Conservation (phyloP, 805 yeast genomes). For the Jamesozyma lodderae region DNA sequence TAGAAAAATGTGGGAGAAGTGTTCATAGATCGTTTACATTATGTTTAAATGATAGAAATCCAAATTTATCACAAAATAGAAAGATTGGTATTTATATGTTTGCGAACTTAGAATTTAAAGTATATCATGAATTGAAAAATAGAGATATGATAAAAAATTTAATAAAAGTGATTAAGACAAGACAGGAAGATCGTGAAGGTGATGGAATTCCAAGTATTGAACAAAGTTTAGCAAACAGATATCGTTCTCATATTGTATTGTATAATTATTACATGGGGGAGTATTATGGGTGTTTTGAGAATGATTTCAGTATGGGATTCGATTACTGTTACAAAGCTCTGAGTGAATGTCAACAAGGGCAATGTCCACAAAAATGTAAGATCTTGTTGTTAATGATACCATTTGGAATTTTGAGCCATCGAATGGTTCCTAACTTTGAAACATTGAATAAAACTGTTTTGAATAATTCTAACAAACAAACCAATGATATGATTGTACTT, state of each 20-base stretch:
- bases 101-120: conserved; percentile 56
- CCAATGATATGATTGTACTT: conserved; percentile 30
- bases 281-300: conserved; percentile 50
- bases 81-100: conserved; percentile 61
- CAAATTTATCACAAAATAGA: conserved; percentile 41
- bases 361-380: conserved; percentile 16
- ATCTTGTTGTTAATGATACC: conserved; percentile 60
- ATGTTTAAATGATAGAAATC: conserved; percentile 69
- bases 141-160: conserved; percentile 66
- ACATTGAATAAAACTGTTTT: conserved; percentile 29
- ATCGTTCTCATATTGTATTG: conserved; percentile 47
- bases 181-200: conserved; percentile 16
- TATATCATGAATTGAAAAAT: conserved; percentile 59
- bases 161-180: conserved; percentile 54
- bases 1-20: conserved; percentile 46
- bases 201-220: conserved; percentile 9
- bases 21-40: conserved; percentile 67
- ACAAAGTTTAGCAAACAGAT: conserved; percentile 22
- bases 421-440: conserved; percentile 37
- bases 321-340: conserved; percentile 43
- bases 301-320: conserved; percentile 45
- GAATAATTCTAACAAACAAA: not conserved
- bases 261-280: conserved; percentile 65
- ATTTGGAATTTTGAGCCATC: conserved; percentile 41
- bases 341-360: conserved; percentile 11